These are phyloP conservation scores for Zanthoxylum bungeanum DNA, from an alignment of 345 rosid genomes.

Conservation along the genomic window DNA sequence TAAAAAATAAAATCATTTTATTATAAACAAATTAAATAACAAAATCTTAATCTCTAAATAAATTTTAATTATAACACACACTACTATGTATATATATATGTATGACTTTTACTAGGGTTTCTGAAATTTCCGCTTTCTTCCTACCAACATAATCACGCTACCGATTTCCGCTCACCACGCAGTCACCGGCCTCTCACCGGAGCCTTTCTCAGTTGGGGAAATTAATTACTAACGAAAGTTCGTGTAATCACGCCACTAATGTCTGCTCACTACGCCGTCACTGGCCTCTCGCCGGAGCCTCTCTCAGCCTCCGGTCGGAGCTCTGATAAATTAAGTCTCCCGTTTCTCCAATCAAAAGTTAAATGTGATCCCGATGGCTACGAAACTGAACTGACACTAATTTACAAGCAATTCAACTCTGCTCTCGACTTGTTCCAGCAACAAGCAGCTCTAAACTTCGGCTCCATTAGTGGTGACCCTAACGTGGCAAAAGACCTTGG, in stretches of 20 bases:
- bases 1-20: too few relatives aligned
- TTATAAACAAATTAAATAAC: too few relatives aligned
- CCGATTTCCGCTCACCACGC: conserved; percentile 24
- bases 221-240: too few relatives aligned
- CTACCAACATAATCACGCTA: too few relatives aligned
- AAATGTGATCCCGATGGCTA: conserved; percentile 88
- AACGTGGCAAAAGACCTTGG: conserved; percentile 77
- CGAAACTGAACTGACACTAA: conserved; percentile 57
- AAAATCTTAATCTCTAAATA: too few relatives aligned
- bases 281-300: conserved; percentile 40
- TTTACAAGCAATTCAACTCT: conserved; percentile 75
- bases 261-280: conserved; percentile 14
- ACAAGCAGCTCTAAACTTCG: conserved; percentile 72
- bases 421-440: conserved; percentile 78
- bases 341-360: conserved; percentile 74
- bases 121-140: too few relatives aligned
- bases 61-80: too few relatives aligned
- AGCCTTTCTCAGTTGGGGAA: conserved; percentile 53
- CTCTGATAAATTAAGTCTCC: conserved; percentile 73
- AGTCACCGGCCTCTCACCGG: conserved; percentile 31
- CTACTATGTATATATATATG: too few relatives aligned
- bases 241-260: conserved; percentile 14
- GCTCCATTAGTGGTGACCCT: conserved; percentile 60
- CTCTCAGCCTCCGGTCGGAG: conserved; percentile 72
- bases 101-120: too few relatives aligned